Evolutionary conservation across 495 filamentous ascomycete species (phyloP), one percentile per base, ranked within the genome.

Genomic region (Penicillium salamii): DNA sequence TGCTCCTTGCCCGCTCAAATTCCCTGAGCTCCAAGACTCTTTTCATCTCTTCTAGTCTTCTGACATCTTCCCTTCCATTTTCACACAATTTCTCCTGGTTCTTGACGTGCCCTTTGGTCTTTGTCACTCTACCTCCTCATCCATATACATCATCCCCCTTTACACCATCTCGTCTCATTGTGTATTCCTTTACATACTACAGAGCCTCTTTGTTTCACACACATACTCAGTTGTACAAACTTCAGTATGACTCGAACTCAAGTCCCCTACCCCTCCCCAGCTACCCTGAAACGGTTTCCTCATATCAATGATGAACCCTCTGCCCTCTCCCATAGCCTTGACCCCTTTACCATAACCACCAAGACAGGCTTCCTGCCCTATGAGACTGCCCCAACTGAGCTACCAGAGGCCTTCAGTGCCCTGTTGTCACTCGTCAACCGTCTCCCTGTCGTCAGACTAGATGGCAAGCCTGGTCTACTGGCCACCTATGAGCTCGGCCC

Each of bases 311-410:
- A 82, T 64, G 70, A 82, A 59, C 79, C 83, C 53, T 67, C 66
- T 9, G 72, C 70, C 42, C 74, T 93, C 17, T 86, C 87, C 26
- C 65, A 63, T 44, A 63, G 68, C 52, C 43, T 77, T 26, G 70
- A 78, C 45, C 83, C 89, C 41, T 96, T 96, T 77, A 91, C 91
- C 73, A 88, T 95, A 54, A 92, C 90, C 39, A 90, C 83, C 2
- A 81, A 84, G 1, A 79, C 88, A 33, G 91, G 91, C 43, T 96
- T 96, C 65, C 49, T 76, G 13, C 74, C 73, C n/a, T 70, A 69
- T 49, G 54, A 51, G 23, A 68, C 63, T 34, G 66, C 67, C 34
- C 72, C 72, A 37, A 60, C 62, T 12, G 46, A 51, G 3, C 61
- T 76, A 1, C 90, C 91, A 7, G 42, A 75, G 12, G 84, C 83